Conservation (phyloP, 805 yeast genomes). For the Ogataea polymorpha region DNA sequence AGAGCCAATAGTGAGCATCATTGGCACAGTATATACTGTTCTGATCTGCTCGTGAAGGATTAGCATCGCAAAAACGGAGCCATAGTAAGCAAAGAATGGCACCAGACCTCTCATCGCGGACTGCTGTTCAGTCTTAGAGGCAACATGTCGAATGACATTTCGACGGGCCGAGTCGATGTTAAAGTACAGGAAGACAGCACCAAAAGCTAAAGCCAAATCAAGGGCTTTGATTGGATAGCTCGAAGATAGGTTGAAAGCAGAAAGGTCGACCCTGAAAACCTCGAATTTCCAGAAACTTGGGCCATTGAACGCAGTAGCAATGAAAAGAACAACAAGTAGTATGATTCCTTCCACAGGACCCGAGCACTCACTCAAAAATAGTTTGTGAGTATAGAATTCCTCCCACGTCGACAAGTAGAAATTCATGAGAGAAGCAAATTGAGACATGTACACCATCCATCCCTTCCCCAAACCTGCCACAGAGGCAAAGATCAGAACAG, state of each 20-base stretch:
- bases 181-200: constrained; percentile 54
- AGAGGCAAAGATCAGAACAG: constrained; percentile 68
- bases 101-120: constrained; percentile 50
- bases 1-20: constrained; percentile 67
- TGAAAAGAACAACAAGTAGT: constrained; percentile 52
- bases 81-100: constrained; percentile 64
- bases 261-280: constrained; percentile 37
- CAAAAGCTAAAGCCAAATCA: constrained; percentile 46
- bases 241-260: constrained; percentile 30
- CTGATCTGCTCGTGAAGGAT: constrained; percentile 52
- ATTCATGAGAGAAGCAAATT: constrained; percentile 72
- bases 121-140: constrained; percentile 31
- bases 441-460: constrained; percentile 56
- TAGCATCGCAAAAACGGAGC: constrained; percentile 45
- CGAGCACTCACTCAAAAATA: constrained; percentile 73
- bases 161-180: constrained; percentile 66
- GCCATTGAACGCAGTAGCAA: constrained; percentile 67
- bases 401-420: constrained; percentile 95
- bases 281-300: constrained; percentile 60
- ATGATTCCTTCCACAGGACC: constrained; percentile 96
- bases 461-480: constrained; percentile 76
- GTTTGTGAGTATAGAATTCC: constrained; percentile 83
- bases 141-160: constrained; percentile 47
- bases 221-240: constrained; percentile 37
- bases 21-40: constrained; percentile 45